phyloP scores from a whole-genome alignment of 176 grass and related monocot species.

The Hyparrhenia diplandra region DNA sequence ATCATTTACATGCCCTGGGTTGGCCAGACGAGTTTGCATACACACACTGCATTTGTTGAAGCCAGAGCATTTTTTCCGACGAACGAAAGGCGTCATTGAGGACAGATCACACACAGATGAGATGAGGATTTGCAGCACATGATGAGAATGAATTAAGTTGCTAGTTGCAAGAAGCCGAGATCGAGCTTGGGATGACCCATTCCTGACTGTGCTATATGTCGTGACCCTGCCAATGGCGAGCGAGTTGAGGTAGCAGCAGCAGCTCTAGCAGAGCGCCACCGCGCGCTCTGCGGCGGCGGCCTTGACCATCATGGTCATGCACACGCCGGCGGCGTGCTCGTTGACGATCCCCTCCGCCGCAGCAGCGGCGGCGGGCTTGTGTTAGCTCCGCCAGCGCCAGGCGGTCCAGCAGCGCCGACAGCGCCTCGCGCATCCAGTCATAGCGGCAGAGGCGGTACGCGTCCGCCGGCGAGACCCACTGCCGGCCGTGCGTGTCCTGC shows the following conservation, averaged over 20 bases:
- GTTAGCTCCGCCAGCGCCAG: neutral
- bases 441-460: slow-evolving; percentile 74
- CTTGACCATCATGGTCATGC: slow-evolving; percentile 34
- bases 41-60: no score
- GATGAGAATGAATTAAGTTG: no score
- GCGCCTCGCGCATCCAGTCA: slow-evolving; percentile 94
- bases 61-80: no score
- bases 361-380: neutral
- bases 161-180: no score
- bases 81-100: no score
- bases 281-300: slow-evolving; percentile 41
- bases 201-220: no score
- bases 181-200: no score
- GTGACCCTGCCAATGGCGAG: neutral
- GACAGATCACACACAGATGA: no score
- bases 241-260: no score
- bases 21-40: no score
- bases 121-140: no score
- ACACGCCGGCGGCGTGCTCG: slow-evolving; percentile 19
- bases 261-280: slow-evolving; percentile 66
- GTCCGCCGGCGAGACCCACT: slow-evolving; percentile 59
- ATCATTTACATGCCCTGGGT: no score
- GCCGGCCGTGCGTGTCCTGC: slow-evolving; percentile 56
- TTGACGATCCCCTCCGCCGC: slow-evolving; percentile 6
- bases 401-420: slow-evolving; percentile 45